phyloP scores from a whole-genome alignment of 345 rosid species.

The Populus pruinosa region DNA sequence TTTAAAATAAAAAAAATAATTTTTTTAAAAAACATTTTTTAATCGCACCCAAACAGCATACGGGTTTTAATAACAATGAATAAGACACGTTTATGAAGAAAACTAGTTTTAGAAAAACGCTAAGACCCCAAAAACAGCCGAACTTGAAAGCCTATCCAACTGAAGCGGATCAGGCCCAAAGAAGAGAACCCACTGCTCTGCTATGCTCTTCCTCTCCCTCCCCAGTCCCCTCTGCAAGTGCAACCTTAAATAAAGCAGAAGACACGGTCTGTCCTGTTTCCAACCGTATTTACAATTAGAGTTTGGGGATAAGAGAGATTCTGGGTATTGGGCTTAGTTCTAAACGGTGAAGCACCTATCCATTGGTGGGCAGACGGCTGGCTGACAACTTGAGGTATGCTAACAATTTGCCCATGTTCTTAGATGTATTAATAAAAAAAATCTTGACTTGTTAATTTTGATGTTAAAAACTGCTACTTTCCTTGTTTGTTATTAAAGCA shows the following conservation, averaged over 20 bases:
- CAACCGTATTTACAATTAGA: not conserved
- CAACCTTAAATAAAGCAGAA: not conserved
- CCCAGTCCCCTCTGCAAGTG: not conserved
- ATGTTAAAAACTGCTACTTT: too few relatives aligned
- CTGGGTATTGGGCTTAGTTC: not conserved
- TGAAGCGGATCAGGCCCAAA: not conserved
- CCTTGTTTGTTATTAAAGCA: too few relatives aligned
- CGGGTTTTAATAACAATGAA: too few relatives aligned
- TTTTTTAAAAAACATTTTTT: too few relatives aligned
- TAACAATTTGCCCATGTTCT: not conserved
- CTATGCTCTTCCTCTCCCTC: not conserved
- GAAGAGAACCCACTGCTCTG: not conserved
- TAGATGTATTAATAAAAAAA: not conserved
- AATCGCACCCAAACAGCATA: too few relatives aligned
- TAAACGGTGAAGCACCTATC: not conserved
- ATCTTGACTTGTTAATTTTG: not conserved
- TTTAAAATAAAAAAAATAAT: too few relatives aligned
- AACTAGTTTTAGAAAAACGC: too few relatives aligned
- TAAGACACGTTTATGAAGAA: too few relatives aligned
- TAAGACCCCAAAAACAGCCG: too few relatives aligned
- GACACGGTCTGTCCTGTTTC: not conserved
- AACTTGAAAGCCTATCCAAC: not conserved
- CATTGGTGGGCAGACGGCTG: not conserved
- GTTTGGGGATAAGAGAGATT: not conserved
- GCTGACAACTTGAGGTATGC: not conserved